Conservation (phyloP, 2,329 filamentous ascomycete genomes). For the Aspergillus neoniger region DNA sequence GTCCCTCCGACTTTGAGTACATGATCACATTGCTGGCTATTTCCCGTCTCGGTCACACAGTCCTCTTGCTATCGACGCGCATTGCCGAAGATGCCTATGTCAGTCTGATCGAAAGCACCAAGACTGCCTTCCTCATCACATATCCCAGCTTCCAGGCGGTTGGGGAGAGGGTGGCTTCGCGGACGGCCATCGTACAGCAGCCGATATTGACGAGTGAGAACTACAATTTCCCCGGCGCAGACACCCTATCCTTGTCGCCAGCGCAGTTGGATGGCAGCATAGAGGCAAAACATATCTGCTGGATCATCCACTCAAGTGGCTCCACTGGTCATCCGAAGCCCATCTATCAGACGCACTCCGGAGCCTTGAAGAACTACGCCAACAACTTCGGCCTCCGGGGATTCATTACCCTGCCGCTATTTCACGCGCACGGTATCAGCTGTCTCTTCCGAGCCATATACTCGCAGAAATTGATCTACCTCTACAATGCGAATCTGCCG, state of each 20-base stretch:
- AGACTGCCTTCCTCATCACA: constrained; percentile 22
- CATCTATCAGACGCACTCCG: constrained; percentile 59
- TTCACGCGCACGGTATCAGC: constrained; percentile 61
- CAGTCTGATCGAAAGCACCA: constrained; percentile 24
- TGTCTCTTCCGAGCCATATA: constrained; percentile 57
- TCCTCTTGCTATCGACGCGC: constrained; percentile 27
- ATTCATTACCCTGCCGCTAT: constrained; percentile 60
- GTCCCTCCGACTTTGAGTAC: constrained; percentile 28
- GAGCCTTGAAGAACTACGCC: constrained; percentile 52
- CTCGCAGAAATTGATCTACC: constrained; percentile 51
- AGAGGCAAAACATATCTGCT: constrained; percentile 38
- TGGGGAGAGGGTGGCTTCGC: constrained; percentile 23
- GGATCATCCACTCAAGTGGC: constrained; percentile 56
- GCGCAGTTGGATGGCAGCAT: constrained; percentile 25
- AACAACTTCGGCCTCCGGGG: constrained; percentile 49
- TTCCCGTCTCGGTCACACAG: constrained; percentile 26
- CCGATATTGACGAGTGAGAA: constrained; percentile 15
- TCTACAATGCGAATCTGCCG: constrained; percentile 60
- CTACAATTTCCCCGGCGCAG: background rate
- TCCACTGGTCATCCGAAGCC: constrained; percentile 65
- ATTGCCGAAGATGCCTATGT: constrained; percentile 26
- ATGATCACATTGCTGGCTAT: constrained; percentile 26
- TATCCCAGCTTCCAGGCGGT: constrained; percentile 21
- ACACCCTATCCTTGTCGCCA: background rate
- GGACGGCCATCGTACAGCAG: constrained; percentile 22